Evolutionary conservation across 2,329 filamentous ascomycete species (phyloP).

Genomic region (Alternaria consortialis): DNA sequence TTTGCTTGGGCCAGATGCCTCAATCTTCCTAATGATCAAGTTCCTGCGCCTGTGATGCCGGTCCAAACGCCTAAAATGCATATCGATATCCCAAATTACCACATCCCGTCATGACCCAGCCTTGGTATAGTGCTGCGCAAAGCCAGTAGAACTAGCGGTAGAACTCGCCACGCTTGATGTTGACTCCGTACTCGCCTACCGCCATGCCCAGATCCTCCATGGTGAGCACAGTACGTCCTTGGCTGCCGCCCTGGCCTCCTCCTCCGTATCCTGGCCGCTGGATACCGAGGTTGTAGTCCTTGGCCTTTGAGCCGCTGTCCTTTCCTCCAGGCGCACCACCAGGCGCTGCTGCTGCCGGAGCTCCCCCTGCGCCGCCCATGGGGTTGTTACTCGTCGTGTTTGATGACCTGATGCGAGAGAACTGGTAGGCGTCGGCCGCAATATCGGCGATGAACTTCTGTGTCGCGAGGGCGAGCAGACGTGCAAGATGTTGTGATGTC

Average conservation of each 20-base stretch:
- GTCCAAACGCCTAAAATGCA: conserved; percentile 44
- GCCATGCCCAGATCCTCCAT: conserved; percentile 99
- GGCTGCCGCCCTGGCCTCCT: conserved; percentile 85
- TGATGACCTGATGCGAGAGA: conserved; percentile 92
- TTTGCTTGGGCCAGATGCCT: conserved; percentile 20
- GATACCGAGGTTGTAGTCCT: conserved; percentile 59
- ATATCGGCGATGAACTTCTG: conserved; percentile 99
- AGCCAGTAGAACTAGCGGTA: conserved; percentile 69
- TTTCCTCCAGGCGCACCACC: conserved; percentile 63
- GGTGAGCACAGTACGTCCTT: conserved; percentile 92
- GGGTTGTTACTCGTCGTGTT: conserved; percentile 91
- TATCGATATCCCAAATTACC: conserved; percentile 8
- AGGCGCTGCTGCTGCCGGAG: conserved; percentile 65
- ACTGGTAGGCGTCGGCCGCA: conserved; percentile 96
- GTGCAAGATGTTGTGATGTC: conserved; percentile 87
- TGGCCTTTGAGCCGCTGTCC: conserved; percentile 54
- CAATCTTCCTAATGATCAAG: conserved; percentile 16
- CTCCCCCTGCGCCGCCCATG: conserved; percentile 78
- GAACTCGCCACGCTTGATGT: conserved; percentile 96
- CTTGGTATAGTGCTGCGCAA: not conserved
- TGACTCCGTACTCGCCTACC: conserved; percentile 96
- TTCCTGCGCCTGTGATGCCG: conserved; percentile 31
- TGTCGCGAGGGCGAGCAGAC: conserved; percentile 93
- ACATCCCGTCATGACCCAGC: conserved; percentile 5
- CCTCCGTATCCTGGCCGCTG: conserved; percentile 69